Conservation (phyloP, 2,329 filamentous ascomycete species). For the Claviceps digitariae region DNA sequence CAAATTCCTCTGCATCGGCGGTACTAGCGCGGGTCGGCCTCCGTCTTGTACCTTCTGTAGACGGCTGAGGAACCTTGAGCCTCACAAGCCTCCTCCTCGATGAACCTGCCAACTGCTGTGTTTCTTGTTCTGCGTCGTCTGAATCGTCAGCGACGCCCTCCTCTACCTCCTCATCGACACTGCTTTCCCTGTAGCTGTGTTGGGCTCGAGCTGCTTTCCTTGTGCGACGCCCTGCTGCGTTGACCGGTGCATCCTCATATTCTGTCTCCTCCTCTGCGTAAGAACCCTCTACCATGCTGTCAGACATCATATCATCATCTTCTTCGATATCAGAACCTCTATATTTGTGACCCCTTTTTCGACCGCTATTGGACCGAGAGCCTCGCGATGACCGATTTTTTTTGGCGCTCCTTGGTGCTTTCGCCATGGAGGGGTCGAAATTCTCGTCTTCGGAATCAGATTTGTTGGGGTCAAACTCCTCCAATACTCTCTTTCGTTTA, state of each 20-base stretch:
- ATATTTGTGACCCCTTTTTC: slow-evolving; percentile 31
- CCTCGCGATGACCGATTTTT: slow-evolving; percentile 27
- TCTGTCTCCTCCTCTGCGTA: slow-evolving; percentile 29
- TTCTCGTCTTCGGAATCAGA: slow-evolving; percentile 54
- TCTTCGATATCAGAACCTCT: slow-evolving; percentile 49
- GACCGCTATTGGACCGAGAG: slow-evolving; percentile 13
- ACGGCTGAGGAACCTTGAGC: slow-evolving; percentile 25
- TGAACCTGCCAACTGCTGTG: slow-evolving; percentile 16
- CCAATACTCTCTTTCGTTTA: slow-evolving; percentile 45
- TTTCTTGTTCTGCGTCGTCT: slow-evolving; percentile 10
- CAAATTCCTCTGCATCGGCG: slow-evolving; percentile 39
- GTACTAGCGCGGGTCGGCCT: slow-evolving; percentile 39
- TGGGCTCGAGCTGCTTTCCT: slow-evolving; percentile 32
- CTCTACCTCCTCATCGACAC: slow-evolving; percentile 25
- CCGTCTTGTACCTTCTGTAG: slow-evolving; percentile 21
- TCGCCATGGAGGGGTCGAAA: slow-evolving; percentile 41
- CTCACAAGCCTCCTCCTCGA: slow-evolving; percentile 29
- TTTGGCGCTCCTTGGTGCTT: slow-evolving; percentile 28
- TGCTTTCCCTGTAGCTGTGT: slow-evolving; percentile 34
- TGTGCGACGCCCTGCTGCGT: slow-evolving; percentile 34
- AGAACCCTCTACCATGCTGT: slow-evolving; percentile 37
- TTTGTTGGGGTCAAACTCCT: slow-evolving; percentile 51
- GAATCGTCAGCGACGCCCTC: slow-evolving; percentile 17
- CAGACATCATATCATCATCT: slow-evolving; percentile 41
- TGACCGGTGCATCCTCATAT: slow-evolving; percentile 27